phyloP scores from a whole-genome alignment of 257 asterid genomes.

The Salvia miltiorrhiza region DNA sequence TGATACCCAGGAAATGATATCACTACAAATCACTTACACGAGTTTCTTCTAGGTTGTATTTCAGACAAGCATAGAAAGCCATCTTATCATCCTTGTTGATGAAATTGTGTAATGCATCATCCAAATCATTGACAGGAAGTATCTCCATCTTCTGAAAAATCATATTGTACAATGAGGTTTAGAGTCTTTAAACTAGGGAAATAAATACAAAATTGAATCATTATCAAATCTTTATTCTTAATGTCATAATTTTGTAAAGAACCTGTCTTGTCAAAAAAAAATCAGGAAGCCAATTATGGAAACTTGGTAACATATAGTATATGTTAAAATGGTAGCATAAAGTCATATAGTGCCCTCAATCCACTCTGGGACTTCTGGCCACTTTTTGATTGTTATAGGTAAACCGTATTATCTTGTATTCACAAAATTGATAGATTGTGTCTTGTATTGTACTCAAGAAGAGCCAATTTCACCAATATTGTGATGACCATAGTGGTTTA shows the following conservation, averaged over 20 bases:
- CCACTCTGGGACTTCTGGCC: conserved; percentile 9
- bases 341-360: not conserved
- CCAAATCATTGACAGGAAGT: conserved; percentile 95
- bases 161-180: conserved; percentile 11
- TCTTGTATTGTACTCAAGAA: conserved; percentile 12
- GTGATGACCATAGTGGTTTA: conserved; percentile 16
- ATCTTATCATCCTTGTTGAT: conserved; percentile 93
- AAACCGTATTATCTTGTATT: not conserved
- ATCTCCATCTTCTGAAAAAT: conserved; percentile 86
- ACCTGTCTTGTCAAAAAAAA: not conserved
- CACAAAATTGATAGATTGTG: not conserved
- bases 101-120: conserved; percentile 86
- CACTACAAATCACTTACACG: conserved; percentile 56
- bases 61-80: conserved; percentile 91
- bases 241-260: conserved; percentile 1
- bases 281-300: conserved; percentile 6
- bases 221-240: not conserved
- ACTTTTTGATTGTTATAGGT: not conserved
- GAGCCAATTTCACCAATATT: conserved; percentile 8
- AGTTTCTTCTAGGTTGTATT: conserved; percentile 90
- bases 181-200: conserved; percentile 10
- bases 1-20: conserved; percentile 7
- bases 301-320: not conserved
- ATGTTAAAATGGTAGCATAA: not conserved
- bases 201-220: not conserved